Evolutionary conservation across 1,139 yeast species (phyloP).

Genomic region (Entelexis sorbosivorans): DNA sequence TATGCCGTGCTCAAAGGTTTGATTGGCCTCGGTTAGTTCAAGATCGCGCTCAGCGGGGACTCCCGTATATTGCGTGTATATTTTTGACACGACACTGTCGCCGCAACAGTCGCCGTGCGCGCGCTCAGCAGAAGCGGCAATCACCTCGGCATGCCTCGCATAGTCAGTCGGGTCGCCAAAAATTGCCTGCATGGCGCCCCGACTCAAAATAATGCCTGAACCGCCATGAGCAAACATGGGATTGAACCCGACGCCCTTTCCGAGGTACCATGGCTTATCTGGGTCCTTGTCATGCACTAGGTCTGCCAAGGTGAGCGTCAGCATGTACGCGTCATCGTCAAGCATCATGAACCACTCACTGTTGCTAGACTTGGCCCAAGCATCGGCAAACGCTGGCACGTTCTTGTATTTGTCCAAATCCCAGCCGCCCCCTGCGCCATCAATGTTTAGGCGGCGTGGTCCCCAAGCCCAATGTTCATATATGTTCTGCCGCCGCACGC

Average conservation of each 20-base stretch:
- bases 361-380: slow-evolving; percentile 25
- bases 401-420: slow-evolving; percentile 33
- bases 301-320: slow-evolving; percentile 4
- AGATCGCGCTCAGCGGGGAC: slow-evolving; percentile 7
- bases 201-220: slow-evolving; percentile 30
- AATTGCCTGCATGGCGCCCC: slow-evolving; percentile 24
- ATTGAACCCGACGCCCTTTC: slow-evolving; percentile 11
- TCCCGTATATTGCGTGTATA: slow-evolving; percentile 17
- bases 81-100: slow-evolving; percentile 24
- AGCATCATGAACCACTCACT: slow-evolving; percentile 33
- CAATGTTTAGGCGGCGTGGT: background rate
- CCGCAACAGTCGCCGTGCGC: slow-evolving; percentile 25
- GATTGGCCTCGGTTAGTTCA: slow-evolving; percentile 8
- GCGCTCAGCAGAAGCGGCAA: slow-evolving; percentile 16
- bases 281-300: slow-evolving; percentile 10
- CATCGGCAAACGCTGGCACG: slow-evolving; percentile 33
- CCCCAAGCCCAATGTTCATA: slow-evolving; percentile 17
- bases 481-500: slow-evolving; percentile 8
- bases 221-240: slow-evolving; percentile 34
- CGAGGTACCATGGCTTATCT: slow-evolving; percentile 10
- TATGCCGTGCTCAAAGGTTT: slow-evolving; percentile 4
- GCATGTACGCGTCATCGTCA: slow-evolving; percentile 32
- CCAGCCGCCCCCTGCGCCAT: slow-evolving; percentile 25
- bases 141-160: background rate
- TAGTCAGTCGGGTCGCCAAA: slow-evolving; percentile 20